Conservation (phyloP, 345 rosid species). For the Lumnitzera racemosa region DNA sequence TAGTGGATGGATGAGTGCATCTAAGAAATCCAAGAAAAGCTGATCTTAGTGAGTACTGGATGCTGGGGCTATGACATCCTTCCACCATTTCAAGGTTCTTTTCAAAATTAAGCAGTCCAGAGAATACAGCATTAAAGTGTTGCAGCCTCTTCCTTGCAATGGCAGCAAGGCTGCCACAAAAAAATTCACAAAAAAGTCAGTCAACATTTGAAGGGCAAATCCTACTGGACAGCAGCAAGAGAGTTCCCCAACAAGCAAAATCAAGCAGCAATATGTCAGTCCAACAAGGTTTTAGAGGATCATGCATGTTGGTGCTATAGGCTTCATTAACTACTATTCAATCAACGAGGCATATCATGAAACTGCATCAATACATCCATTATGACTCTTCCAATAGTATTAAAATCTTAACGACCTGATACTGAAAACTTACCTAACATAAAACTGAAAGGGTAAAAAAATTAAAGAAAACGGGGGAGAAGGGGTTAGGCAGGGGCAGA, state of each 20-base stretch:
- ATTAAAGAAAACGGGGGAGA: too few relatives aligned
- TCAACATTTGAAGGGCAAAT: neutral
- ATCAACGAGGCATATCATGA: too few relatives aligned
- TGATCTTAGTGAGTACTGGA: constrained; percentile 81
- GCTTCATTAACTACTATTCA: too few relatives aligned
- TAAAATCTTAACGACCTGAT: too few relatives aligned
- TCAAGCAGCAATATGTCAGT: neutral
- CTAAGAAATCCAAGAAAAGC: constrained; percentile 93
- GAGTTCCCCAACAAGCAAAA: neutral
- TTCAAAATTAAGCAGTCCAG: constrained; percentile 71
- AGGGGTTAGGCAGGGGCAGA: too few relatives aligned
- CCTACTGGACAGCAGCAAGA: constrained; percentile 6
- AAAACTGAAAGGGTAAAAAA: too few relatives aligned
- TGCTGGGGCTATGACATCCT: constrained; percentile 62
- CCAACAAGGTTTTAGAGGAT: neutral
- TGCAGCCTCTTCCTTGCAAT: constrained; percentile 80
- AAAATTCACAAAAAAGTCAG: constrained; percentile 8
- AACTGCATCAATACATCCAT: too few relatives aligned
- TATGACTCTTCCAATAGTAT: too few relatives aligned
- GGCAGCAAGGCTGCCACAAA: constrained; percentile 79
- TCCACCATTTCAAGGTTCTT: constrained; percentile 48
- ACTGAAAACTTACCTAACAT: too few relatives aligned
- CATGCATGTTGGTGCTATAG: too few relatives aligned
- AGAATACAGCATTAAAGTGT: constrained; percentile 55
- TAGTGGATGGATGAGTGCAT: constrained; percentile 54